Percentiles rank a stretch among this genome's conserved stretches.
phyloP scores from a whole-genome alignment of 768 basidiomycete genomes.

The Hygrocybe coccinea region DNA sequence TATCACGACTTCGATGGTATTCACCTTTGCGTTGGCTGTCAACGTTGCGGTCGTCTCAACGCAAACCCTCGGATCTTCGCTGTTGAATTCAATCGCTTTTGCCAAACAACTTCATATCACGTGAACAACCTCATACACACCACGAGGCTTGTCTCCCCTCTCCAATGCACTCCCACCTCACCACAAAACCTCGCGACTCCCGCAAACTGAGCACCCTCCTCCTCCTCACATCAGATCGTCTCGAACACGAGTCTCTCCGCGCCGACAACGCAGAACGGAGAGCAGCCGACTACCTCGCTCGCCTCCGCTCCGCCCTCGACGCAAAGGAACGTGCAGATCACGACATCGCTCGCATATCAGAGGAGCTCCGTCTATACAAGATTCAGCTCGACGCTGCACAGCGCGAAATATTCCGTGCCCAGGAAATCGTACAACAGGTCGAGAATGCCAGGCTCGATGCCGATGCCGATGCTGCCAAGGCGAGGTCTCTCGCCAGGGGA shows the following conservation, averaged over 20 bases:
- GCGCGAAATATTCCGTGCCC: conserved; percentile 52
- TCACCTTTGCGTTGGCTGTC: no score
- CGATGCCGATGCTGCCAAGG: conserved; percentile 41
- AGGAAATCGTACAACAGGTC: conserved; percentile 45
- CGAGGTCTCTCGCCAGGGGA: conserved; percentile 43
- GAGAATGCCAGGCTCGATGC: conserved; percentile 47
- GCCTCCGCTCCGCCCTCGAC: conserved; percentile 1
- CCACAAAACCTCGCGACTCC: background rate
- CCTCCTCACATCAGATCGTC: conserved; percentile 2
- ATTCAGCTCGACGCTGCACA: conserved; percentile 56
- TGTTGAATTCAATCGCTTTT: background rate
- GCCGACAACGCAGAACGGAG: conserved; percentile 5
- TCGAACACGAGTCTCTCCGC: background rate
- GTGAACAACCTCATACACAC: no score
- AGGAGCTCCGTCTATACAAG: conserved; percentile 55
- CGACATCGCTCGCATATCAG: conserved; percentile 10
- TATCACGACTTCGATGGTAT: no score
- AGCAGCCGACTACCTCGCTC: background rate
- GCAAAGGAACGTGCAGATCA: background rate
- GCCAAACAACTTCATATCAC: background rate
- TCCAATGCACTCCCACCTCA: no score
- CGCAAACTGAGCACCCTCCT: background rate
- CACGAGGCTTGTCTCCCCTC: no score
- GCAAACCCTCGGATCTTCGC: no score
- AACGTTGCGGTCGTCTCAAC: no score